Evolutionary conservation across 139 green algal species (phyloP).

Genomic region (Asterochloris erici): DNA sequence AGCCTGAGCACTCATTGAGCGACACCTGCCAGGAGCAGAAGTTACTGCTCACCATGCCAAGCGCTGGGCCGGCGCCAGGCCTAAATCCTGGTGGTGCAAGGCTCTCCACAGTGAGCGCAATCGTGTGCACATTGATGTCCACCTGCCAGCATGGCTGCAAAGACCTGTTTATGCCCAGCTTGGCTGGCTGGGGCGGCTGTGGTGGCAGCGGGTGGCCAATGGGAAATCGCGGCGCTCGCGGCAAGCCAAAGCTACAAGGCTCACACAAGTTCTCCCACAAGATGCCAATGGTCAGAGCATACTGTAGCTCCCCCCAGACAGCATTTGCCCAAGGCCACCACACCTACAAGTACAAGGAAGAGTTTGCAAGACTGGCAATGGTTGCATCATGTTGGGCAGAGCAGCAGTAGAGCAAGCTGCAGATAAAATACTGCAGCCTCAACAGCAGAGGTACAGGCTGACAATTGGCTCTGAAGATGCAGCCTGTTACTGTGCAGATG

Average conservation of each 20-base stretch:
- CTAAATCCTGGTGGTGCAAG: neutral
- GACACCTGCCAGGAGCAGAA: neutral
- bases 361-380: too few relatives aligned
- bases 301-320: constrained; percentile 38
- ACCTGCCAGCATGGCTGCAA: constrained; percentile 19
- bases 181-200: constrained; percentile 10
- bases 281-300: constrained; percentile 39
- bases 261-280: constrained; percentile 37
- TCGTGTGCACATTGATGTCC: constrained; percentile 15
- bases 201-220: constrained; percentile 11
- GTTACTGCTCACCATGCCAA: constrained; percentile 4
- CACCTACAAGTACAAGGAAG: neutral
- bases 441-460: too few relatives aligned
- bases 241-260: constrained; percentile 26
- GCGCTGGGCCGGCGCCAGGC: neutral
- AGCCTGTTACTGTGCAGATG: too few relatives aligned
- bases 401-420: too few relatives aligned
- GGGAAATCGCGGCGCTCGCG: neutral
- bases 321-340: constrained; percentile 15
- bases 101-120: constrained; percentile 11
- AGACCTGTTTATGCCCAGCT: constrained; percentile 16
- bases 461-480: too few relatives aligned
- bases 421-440: too few relatives aligned
- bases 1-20: neutral
- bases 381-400: too few relatives aligned